Evolutionary conservation across 495 filamentous ascomycete genomes (phyloP).

Genomic region (Copromyces sp.): DNA sequence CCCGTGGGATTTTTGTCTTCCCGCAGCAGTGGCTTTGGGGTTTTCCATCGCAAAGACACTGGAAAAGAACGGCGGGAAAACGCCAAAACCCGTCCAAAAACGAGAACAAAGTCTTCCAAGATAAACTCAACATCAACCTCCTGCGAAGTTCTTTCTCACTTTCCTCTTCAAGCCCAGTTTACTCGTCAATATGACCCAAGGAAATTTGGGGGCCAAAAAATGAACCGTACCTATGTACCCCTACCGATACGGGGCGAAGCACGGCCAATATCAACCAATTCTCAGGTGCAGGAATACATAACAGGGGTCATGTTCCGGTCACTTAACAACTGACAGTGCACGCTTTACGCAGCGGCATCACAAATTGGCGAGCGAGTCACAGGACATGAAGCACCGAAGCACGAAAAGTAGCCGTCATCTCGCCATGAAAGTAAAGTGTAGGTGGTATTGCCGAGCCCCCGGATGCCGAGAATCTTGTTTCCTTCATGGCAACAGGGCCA

Average conservation of each 20-base stretch:
- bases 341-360: neutral
- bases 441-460: neutral
- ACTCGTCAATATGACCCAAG: neutral
- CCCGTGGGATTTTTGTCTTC: neutral
- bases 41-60: neutral
- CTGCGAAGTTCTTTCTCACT: neutral
- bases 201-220: neutral
- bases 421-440: neutral
- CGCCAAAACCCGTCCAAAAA: neutral
- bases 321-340: neutral
- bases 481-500: neutral
- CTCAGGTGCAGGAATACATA: neutral
- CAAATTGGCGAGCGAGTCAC: neutral
- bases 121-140: neutral
- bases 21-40: neutral
- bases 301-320: neutral
- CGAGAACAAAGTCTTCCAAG: neutral
- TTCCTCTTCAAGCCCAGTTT: neutral
- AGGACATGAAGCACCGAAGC: neutral
- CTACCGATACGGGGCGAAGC: neutral
- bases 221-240: neutral
- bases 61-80: constrained; percentile 2
- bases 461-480: neutral
- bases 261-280: neutral
- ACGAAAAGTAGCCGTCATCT: neutral